These are phyloP conservation scores for Fraxinus dipetala DNA, from an alignment of 305 asterid genomes.

Conservation along the genomic window DNA sequence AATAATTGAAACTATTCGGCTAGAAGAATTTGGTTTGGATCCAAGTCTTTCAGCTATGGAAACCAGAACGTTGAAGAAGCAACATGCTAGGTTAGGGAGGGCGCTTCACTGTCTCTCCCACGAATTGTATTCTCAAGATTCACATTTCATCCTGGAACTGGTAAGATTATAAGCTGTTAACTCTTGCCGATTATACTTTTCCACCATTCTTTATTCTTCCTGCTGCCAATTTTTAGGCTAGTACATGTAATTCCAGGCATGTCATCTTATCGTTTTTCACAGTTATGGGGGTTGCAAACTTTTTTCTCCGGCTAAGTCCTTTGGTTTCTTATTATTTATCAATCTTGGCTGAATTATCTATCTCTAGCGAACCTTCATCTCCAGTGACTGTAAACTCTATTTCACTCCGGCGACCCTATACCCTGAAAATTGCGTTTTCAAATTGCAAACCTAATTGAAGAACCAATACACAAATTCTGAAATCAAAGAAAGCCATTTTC, in stretches of 20 bases:
- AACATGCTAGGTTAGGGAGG: constrained; percentile 95
- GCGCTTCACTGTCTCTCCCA: constrained; percentile 96
- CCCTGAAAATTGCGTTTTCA: neutral
- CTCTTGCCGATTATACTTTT: neutral
- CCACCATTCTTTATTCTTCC: neutral
- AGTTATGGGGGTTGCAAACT: neutral
- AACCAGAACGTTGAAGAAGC: constrained; percentile 76
- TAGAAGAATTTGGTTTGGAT: constrained; percentile 85
- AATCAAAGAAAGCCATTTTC: neutral
- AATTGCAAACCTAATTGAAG: neutral
- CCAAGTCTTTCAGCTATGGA: constrained; percentile 57
- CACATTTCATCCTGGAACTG: constrained; percentile 94
- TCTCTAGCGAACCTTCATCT: neutral
- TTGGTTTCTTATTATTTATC: neutral
- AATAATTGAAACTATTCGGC: constrained; percentile 69
- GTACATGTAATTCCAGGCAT: neutral
- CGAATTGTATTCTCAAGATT: constrained; percentile 94
- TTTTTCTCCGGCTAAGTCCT: neutral
- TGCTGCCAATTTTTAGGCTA: neutral
- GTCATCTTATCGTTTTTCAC: neutral
- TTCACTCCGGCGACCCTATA: neutral
- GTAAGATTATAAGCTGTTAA: constrained; percentile 30
- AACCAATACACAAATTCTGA: neutral
- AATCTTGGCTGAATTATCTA: neutral
- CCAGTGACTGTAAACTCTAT: neutral